A percentile compares a stretch with the other conserved stretches of the same genome.
phyloP scores from a whole-genome alignment of 2,329 filamentous ascomycete genomes.

The Scortechinia acanthostroma region DNA sequence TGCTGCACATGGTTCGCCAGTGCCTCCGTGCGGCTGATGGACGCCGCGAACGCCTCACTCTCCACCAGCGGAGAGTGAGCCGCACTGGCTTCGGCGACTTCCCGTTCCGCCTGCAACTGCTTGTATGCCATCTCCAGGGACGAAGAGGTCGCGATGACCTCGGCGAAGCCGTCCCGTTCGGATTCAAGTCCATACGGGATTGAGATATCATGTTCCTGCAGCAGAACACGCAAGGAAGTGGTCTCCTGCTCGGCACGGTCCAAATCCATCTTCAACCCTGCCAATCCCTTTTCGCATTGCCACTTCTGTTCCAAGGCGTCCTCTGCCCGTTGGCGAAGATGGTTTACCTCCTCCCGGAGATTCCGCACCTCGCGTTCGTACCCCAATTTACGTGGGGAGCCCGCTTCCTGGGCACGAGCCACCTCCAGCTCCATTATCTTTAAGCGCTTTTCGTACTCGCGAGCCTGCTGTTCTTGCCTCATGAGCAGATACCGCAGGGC shows the following conservation, averaged over 20 bases:
- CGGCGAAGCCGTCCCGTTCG: constrained; percentile 21
- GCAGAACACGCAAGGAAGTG: constrained; percentile 46
- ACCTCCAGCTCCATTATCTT: constrained; percentile 47
- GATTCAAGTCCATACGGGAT: constrained; percentile 4
- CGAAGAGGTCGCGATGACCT: constrained; percentile 29
- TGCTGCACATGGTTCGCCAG: constrained; percentile 48
- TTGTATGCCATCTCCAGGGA: constrained; percentile 46
- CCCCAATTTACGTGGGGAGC: constrained; percentile 43
- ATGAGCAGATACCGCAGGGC: constrained; percentile 54
- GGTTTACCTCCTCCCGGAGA: constrained; percentile 54
- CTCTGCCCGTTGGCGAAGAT: constrained; percentile 54
- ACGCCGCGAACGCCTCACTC: constrained; percentile 38
- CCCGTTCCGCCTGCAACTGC: constrained; percentile 43
- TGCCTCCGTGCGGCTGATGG: constrained; percentile 45
- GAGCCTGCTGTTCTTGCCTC: constrained; percentile 48
- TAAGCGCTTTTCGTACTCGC: constrained; percentile 48
- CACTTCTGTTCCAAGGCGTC: constrained; percentile 64
- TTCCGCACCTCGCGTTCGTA: constrained; percentile 55
- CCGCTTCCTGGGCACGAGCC: constrained; percentile 39
- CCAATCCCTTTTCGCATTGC: constrained; percentile 60
- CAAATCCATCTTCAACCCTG: constrained; percentile 61
- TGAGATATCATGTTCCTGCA: constrained; percentile 47
- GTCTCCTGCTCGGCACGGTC: constrained; percentile 66
- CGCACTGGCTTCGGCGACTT: constrained; percentile 37
- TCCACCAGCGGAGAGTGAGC: constrained; percentile 39